phyloP scores from a whole-genome alignment of 768 basidiomycete genomes.

The Calocybe indica region DNA sequence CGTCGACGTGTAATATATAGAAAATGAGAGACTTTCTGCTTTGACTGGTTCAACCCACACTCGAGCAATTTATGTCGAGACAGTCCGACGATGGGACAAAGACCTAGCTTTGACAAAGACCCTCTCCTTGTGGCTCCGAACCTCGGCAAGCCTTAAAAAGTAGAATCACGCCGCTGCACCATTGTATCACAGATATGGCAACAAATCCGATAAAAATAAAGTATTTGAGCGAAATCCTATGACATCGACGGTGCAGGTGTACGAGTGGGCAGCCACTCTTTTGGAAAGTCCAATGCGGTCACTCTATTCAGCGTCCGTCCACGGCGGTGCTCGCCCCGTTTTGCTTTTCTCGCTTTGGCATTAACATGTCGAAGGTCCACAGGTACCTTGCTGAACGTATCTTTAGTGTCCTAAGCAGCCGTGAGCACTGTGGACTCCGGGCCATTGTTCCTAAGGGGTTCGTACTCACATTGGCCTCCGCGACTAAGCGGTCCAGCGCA shows the following conservation, averaged over 20 bases:
- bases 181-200: too few relatives aligned
- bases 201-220: neutral
- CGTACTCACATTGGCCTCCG: slow-evolving; percentile 68
- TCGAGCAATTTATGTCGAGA: too few relatives aligned
- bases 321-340: slow-evolving; percentile 63
- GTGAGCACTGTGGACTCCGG: neutral
- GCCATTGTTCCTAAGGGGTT: too few relatives aligned
- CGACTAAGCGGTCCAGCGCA: slow-evolving; percentile 67
- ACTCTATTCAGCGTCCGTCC: slow-evolving; percentile 50
- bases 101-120: too few relatives aligned
- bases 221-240: neutral
- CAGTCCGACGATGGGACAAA: too few relatives aligned
- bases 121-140: too few relatives aligned
- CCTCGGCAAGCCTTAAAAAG: too few relatives aligned
- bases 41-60: too few relatives aligned
- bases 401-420: slow-evolving; percentile 28
- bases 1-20: too few relatives aligned
- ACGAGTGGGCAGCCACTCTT: slow-evolving; percentile 67
- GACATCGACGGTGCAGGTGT: neutral
- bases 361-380: slow-evolving; percentile 79
- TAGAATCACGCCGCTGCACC: too few relatives aligned
- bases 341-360: slow-evolving; percentile 66
- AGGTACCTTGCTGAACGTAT: slow-evolving; percentile 60
- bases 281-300: slow-evolving; percentile 74
- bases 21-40: too few relatives aligned